A percentile compares a stretch with the other conserved stretches of the same genome.
These are phyloP conservation scores for Xylaria sp. DNA, from an alignment of 2,329 filamentous ascomycete species.

Conservation along the genomic window DNA sequence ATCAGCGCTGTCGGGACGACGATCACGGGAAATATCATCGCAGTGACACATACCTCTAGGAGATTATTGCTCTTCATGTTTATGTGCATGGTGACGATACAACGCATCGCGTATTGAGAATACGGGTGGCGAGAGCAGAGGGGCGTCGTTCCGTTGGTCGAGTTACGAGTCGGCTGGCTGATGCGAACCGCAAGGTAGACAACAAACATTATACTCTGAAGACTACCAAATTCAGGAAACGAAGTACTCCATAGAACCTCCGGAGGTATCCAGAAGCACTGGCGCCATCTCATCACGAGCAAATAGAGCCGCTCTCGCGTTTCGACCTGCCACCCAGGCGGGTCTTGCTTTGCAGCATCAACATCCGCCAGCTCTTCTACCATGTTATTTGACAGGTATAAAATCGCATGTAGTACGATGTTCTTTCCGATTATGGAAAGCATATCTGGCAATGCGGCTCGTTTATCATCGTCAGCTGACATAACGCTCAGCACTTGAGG, in stretches of 20 bases:
- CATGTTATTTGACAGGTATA: slow-evolving; percentile 25
- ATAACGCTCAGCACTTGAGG: slow-evolving; percentile 18
- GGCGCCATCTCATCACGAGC: slow-evolving; percentile 27
- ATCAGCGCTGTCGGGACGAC: background rate
- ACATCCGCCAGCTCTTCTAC: slow-evolving; percentile 3
- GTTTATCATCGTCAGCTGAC: slow-evolving; percentile 19
- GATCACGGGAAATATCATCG: background rate
- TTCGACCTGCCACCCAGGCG: slow-evolving; percentile 24
- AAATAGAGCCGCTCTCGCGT: slow-evolving; percentile 28
- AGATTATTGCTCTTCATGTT: slow-evolving; percentile 28
- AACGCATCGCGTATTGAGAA: slow-evolving; percentile 24
- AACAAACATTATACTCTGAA: slow-evolving; percentile 26
- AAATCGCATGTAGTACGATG: slow-evolving; percentile 26
- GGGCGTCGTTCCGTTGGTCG: background rate
- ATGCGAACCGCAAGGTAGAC: slow-evolving; percentile 26
- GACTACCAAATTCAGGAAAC: slow-evolving; percentile 25
- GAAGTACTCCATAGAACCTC: slow-evolving; percentile 24
- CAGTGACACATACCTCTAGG: slow-evolving; percentile 12
- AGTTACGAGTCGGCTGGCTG: slow-evolving; percentile 17
- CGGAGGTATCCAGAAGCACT: slow-evolving; percentile 32
- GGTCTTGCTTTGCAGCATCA: background rate
- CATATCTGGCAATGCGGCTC: slow-evolving; percentile 13
- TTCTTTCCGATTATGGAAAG: slow-evolving; percentile 22
- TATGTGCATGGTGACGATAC: slow-evolving; percentile 22
- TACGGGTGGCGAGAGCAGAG: slow-evolving; percentile 12